Percentiles rank a stretch among this genome's conserved stretches.
phyloP scores from a whole-genome alignment of 208 protist species.

The Phytomonas serpens region DNA sequence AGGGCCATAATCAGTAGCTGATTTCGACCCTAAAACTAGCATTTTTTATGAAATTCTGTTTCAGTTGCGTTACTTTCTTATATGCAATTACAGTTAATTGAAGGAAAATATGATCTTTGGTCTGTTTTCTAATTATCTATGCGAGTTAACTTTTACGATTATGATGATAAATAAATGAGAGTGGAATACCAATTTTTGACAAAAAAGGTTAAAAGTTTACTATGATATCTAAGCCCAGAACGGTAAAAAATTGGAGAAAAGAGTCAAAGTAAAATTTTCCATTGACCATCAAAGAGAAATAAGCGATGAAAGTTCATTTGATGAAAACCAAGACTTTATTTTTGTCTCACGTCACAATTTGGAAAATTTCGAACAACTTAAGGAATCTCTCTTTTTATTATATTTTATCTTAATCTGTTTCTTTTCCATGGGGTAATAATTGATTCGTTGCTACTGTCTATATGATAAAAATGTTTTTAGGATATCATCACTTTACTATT shows the following conservation, averaged over 20 bases:
- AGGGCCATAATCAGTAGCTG: background rate
- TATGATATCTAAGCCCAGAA: background rate
- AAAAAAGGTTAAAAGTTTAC: background rate
- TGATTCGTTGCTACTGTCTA: background rate
- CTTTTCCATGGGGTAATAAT: constrained; percentile 5
- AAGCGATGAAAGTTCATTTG: background rate
- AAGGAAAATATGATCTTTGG: background rate
- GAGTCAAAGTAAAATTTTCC: background rate
- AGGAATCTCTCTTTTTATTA: background rate
- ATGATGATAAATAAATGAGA: background rate
- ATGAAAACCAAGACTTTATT: background rate
- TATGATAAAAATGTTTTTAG: background rate
- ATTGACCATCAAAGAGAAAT: background rate
- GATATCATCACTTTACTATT: background rate
- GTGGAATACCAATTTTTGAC: background rate
- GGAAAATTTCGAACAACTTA: background rate
- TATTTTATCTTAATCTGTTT: background rate
- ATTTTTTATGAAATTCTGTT: background rate
- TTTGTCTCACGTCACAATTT: background rate
- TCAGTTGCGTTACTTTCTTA: background rate
- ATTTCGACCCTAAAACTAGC: background rate
- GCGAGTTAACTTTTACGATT: background rate
- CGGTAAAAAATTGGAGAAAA: background rate
- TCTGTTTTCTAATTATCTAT: background rate
- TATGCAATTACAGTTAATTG: background rate